Conservation (phyloP, 177 flowering plant genomes). For the Vitis hybrid region DNA sequence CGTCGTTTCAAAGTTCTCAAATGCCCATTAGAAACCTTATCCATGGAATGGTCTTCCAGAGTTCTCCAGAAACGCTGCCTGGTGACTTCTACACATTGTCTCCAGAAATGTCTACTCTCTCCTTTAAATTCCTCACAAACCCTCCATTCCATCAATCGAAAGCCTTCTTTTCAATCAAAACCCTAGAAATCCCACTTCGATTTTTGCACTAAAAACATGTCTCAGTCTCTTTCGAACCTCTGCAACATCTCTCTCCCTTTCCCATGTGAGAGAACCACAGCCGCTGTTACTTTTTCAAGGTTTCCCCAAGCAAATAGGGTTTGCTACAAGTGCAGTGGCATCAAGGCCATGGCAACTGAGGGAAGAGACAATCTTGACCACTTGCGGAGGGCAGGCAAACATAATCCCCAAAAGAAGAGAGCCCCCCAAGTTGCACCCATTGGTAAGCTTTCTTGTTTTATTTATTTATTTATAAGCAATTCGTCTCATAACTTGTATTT, state of each 20-base stretch:
- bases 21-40: neutral
- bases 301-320: constrained; percentile 10
- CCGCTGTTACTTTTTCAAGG: constrained; percentile 5
- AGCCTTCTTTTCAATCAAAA: neutral
- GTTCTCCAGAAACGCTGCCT: constrained; percentile 13
- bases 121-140: constrained; percentile 3
- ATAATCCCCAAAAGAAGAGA: constrained; percentile 25
- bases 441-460: constrained; percentile 27
- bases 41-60: constrained; percentile 7
- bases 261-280: constrained; percentile 11
- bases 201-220: constrained; percentile 20
- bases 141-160: neutral
- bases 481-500: no score
- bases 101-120: constrained; percentile 19
- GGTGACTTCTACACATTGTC: neutral
- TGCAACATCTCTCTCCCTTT: constrained; percentile 27
- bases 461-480: neutral
- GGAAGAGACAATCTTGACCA: constrained; percentile 55
- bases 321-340: neutral
- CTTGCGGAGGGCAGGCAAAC: constrained; percentile 41
- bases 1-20: neutral
- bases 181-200: neutral
- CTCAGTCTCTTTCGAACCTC: constrained; percentile 35
- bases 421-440: constrained; percentile 38
- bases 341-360: constrained; percentile 38